phyloP scores from a whole-genome alignment of 2,329 filamentous ascomycete species.

The Fusarium dimerum region DNA sequence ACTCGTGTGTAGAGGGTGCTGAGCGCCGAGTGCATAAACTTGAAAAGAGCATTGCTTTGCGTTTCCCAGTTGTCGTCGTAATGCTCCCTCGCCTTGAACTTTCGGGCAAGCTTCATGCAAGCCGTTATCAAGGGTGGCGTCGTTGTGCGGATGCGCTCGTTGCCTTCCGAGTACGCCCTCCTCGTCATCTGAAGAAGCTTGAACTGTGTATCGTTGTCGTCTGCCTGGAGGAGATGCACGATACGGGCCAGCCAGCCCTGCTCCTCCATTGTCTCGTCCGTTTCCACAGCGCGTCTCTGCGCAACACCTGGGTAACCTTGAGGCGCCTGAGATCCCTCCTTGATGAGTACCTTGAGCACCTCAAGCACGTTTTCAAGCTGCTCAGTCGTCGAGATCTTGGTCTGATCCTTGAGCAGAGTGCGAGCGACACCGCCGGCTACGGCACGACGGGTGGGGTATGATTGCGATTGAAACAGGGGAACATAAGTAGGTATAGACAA shows the following conservation, averaged over 20 bases:
- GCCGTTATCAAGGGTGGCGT: slow-evolving; percentile 90
- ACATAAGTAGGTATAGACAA: slow-evolving; percentile 90
- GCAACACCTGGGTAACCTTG: slow-evolving; percentile 80
- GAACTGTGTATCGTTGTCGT: slow-evolving; percentile 92
- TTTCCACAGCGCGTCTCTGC: slow-evolving; percentile 76
- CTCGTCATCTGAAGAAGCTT: slow-evolving; percentile 85
- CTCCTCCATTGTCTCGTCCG: slow-evolving; percentile 96
- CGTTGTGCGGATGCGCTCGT: slow-evolving; percentile 94
- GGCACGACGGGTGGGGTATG: slow-evolving; percentile 86
- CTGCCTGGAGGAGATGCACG: slow-evolving; percentile 80
- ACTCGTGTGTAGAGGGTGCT: slow-evolving; percentile 87
- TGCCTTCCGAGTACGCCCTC: slow-evolving; percentile 87
- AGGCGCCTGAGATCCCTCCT: slow-evolving; percentile 84
- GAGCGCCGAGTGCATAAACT: slow-evolving; percentile 89
- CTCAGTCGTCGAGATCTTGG: slow-evolving; percentile 72
- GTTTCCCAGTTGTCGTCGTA: slow-evolving; percentile 66
- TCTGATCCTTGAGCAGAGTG: slow-evolving; percentile 80
- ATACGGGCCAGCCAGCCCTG: slow-evolving; percentile 95
- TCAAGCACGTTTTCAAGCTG: slow-evolving; percentile 89
- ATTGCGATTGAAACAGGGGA: slow-evolving; percentile 85
- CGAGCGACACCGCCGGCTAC: slow-evolving; percentile 87
- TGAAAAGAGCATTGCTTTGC: slow-evolving; percentile 77
- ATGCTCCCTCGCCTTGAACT: slow-evolving; percentile 89
- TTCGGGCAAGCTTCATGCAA: slow-evolving; percentile 84
- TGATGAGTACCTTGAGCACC: slow-evolving; percentile 86